Evolutionary conservation across 495 filamentous ascomycete species (phyloP).

Genomic region (Penicillium argentinense): DNA sequence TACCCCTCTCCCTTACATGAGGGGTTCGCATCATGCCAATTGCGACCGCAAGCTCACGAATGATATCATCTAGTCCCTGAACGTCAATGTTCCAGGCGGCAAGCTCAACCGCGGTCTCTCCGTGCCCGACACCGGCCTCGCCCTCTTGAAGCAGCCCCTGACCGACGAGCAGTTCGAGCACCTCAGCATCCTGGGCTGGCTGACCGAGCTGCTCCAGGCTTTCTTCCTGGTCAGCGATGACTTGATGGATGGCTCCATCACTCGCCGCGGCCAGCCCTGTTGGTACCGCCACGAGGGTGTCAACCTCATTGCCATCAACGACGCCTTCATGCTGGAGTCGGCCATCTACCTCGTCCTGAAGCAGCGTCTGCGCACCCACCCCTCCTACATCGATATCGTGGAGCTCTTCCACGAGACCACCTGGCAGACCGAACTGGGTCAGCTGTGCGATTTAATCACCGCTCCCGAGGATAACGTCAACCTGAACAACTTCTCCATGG

Average conservation of each 20-base stretch:
- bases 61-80: constrained; percentile 58
- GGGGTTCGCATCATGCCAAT: background rate
- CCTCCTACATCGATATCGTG: constrained; percentile 81
- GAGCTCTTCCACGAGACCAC: constrained; percentile 95
- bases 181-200: constrained; percentile 85
- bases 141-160: constrained; percentile 73
- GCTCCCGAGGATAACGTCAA: constrained; percentile 88
- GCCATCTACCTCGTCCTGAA: constrained; percentile 88
- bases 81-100: constrained; percentile 85
- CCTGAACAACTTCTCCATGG: constrained; percentile 87
- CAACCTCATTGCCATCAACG: constrained; percentile 95
- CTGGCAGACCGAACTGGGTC: constrained; percentile 91
- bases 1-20: background rate
- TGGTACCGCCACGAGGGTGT: constrained; percentile 90
- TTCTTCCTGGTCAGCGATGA: constrained; percentile 99
- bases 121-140: constrained; percentile 81
- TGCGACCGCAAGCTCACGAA: background rate
- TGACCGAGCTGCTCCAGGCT: constrained; percentile 95
- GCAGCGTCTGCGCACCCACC: constrained; percentile 85
- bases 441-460: constrained; percentile 91
- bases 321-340: constrained; percentile 92
- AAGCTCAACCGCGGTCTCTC: constrained; percentile 99
- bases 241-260: constrained; percentile 95
- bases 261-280: constrained; percentile 87
- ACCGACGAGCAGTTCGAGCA: constrained; percentile 79